Evolutionary conservation across 345 rosid genomes (phyloP).

Genomic region (Euphorbia peplus): DNA sequence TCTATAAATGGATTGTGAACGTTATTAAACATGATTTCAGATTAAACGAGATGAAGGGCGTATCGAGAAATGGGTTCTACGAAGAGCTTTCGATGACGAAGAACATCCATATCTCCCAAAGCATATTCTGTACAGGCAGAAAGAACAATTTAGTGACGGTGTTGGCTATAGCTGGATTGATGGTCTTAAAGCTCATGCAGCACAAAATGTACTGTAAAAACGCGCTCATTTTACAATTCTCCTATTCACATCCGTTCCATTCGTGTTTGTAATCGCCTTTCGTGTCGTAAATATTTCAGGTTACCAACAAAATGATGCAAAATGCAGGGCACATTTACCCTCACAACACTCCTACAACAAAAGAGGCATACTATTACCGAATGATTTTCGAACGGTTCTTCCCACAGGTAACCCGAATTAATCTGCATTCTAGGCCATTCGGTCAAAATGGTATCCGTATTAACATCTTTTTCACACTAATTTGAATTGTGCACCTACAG

Average conservation of each 20-base stretch:
- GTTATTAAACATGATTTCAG: conserved; percentile 26
- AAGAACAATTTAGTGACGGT: conserved; percentile 96
- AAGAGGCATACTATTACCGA: conserved; percentile 88
- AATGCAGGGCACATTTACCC: conserved; percentile 70
- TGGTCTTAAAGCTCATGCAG: conserved; percentile 88
- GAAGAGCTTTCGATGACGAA: conserved; percentile 86
- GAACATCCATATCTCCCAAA: conserved; percentile 84
- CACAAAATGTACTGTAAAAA: conserved; percentile 40
- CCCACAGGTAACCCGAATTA: conserved; percentile 85
- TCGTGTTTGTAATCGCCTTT: neutral
- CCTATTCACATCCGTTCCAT: neutral
- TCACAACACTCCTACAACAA: conserved; percentile 74
- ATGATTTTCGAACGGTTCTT: conserved; percentile 90
- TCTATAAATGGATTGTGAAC: too few relatives aligned
- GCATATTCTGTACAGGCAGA: conserved; percentile 93
- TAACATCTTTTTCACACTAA: neutral
- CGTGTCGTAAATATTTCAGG: conserved; percentile 37
- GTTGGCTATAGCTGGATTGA: conserved; percentile 98
- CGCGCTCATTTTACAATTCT: neutral
- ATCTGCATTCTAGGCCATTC: neutral
- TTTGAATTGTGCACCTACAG: conserved; percentile 28
- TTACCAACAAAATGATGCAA: conserved; percentile 75
- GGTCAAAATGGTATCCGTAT: too few relatives aligned
- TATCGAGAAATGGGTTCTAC: conserved; percentile 82
- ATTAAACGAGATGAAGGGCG: conserved; percentile 61